phyloP scores from a whole-genome alignment of 257 asterid genomes.

The Ligustrum vulgare region DNA sequence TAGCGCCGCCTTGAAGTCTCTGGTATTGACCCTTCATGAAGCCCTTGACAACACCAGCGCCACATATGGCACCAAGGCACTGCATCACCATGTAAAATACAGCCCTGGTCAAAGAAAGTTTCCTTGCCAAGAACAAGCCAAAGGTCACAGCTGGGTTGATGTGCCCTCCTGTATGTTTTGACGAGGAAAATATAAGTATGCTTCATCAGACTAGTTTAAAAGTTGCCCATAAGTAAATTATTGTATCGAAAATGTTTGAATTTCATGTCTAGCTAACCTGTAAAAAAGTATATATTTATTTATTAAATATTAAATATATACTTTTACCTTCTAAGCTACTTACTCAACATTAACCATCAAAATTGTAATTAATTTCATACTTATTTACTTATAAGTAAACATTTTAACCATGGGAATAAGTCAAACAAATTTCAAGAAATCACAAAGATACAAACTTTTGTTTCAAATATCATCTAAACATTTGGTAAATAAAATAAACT shows the following conservation, averaged over 20 bases:
- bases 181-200: neutral
- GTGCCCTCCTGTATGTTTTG: slow-evolving; percentile 60
- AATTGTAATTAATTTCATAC: too few relatives aligned
- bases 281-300: too few relatives aligned
- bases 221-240: neutral
- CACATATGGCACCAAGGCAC: slow-evolving; percentile 72
- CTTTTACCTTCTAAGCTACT: neutral
- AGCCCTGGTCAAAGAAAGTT: slow-evolving; percentile 62
- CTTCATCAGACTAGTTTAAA: neutral
- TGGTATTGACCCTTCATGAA: slow-evolving; percentile 50
- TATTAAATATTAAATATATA: too few relatives aligned
- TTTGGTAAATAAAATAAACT: too few relatives aligned
- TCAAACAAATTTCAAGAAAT: neutral
- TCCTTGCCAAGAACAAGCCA: slow-evolving; percentile 66
- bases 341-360: neutral
- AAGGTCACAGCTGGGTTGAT: slow-evolving; percentile 71
- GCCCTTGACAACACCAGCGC: slow-evolving; percentile 77
- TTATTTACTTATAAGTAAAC: neutral
- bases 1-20: slow-evolving; percentile 54
- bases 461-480: neutral
- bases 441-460: neutral
- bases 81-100: slow-evolving; percentile 67
- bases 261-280: neutral
- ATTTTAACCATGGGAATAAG: neutral
- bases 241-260: too few relatives aligned